Evolutionary conservation across 257 asterid species (phyloP), one percentile per base, ranked within the genome.

Genomic region (Gynochthodes officinalis): DNA sequence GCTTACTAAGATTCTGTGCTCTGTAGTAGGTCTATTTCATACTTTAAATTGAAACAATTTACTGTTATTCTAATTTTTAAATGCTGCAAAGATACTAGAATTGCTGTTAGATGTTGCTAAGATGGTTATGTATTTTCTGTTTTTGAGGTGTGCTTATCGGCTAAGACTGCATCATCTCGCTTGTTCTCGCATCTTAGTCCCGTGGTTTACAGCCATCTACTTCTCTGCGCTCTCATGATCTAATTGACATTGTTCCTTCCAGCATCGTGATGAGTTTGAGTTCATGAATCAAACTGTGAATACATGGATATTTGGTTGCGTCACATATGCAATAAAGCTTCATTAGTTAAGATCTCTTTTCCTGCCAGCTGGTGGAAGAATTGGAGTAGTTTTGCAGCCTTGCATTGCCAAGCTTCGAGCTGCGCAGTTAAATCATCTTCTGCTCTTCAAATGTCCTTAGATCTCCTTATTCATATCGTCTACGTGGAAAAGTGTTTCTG

Each of bases 91-190:
- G 13, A 48, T 80, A 33, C 42, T 69, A 66, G 39, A 37, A 58
- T 78, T 42, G 23, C 65, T 60, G 35, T 1, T 49, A 55, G 49
- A 30, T 68, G 28, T 65, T 43, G 60, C 82, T 79, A 65, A 79
- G 63, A 40, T 40, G 44, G 16, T 59, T 33, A 21, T 44, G 28
- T 65, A 50, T 76, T 69, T 79, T 66, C 46, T 79, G 74, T 82
- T 72, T 79, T 70, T 79, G 86, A 79, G 77, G 78, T 76, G 71
- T 69, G 77, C 67, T 70, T 74, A 49, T 65, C 72, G 63, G 85
- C 82, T 73, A 67, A 77, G 79, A 80, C 84, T 57, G 64, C 82
- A 39, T 71, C 77, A 30, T 78, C 70, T 70, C 62, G 70, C 85
- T 43, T 55, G 76, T 44, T 48, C 73, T 69, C 59, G 64, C 79